Evolutionary conservation across 202 grass and related monocot species (phyloP).

Genomic region (Digitaria exilis): DNA sequence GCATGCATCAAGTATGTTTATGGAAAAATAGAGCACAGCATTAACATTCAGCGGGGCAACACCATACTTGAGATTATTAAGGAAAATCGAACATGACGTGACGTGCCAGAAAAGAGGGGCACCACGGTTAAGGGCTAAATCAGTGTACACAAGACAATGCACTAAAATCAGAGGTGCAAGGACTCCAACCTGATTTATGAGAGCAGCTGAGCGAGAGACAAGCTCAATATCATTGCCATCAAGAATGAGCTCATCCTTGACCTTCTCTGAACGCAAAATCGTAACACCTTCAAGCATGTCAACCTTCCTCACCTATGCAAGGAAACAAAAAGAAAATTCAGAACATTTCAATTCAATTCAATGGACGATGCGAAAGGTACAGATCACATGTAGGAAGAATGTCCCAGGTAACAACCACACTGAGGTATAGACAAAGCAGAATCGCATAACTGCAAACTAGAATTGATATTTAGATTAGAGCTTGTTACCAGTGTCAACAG

Average conservation of each 20-base stretch:
- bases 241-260: constrained; percentile 78
- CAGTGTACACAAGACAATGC: background rate
- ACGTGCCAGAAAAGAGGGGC: too few relatives aligned
- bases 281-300: constrained; percentile 73
- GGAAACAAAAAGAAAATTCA: background rate
- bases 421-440: background rate
- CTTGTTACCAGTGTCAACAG: background rate
- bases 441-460: background rate
- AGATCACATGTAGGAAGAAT: background rate
- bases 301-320: constrained; percentile 66
- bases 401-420: background rate
- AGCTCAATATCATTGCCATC: constrained; percentile 78
- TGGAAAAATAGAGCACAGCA: background rate
- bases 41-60: background rate
- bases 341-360: background rate
- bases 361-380: background rate
- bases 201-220: constrained; percentile 60
- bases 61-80: background rate
- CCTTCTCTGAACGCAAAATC: constrained; percentile 68
- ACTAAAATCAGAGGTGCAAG: background rate
- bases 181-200: constrained; percentile 66
- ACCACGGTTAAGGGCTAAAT: background rate
- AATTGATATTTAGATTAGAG: background rate
- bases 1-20: background rate
- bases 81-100: background rate